These are phyloP conservation scores for Tetratostichococcus sp. DNA, from an alignment of 139 green algal genomes.

Conservation along the genomic window DNA sequence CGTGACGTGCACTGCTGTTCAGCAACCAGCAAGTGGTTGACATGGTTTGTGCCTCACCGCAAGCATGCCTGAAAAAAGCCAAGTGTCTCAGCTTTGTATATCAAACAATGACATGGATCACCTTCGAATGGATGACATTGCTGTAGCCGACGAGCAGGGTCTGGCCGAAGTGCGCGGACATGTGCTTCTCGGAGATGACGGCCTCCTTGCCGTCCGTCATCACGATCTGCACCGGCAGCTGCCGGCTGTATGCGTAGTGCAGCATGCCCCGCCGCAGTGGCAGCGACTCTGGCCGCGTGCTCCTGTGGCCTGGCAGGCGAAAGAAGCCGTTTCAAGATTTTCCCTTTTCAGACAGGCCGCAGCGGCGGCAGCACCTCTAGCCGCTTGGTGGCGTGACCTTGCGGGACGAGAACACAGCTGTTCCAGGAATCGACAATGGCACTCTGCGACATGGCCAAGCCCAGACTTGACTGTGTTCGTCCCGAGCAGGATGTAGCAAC, in stretches of 20 bases:
- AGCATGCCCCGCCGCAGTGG: constrained; percentile 90
- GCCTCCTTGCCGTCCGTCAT: constrained; percentile 68
- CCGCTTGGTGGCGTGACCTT: too few species aligned
- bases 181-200: constrained; percentile 52
- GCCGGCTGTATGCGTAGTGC: constrained; percentile 71
- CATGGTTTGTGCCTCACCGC: too few species aligned
- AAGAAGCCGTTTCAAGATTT: too few species aligned
- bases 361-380: too few species aligned
- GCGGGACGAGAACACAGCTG: not conserved
- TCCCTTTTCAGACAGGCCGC: too few species aligned
- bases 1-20: not conserved
- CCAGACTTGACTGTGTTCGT: too few species aligned
- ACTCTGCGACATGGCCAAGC: too few species aligned
- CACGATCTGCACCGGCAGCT: constrained; percentile 65
- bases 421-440: too few species aligned
- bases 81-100: too few species aligned
- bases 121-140: constrained; percentile 34
- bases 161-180: constrained; percentile 26
- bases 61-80: too few species aligned
- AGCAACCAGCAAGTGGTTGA: too few species aligned
- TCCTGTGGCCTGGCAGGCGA: constrained; percentile 60
- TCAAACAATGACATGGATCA: not conserved
- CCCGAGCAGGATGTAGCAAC: too few species aligned
- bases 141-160: constrained; percentile 40
- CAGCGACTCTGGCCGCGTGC: constrained; percentile 50